These are phyloP conservation scores for Erodium chrysanthum DNA, from an alignment of 441 rosid species.

Conservation along the genomic window DNA sequence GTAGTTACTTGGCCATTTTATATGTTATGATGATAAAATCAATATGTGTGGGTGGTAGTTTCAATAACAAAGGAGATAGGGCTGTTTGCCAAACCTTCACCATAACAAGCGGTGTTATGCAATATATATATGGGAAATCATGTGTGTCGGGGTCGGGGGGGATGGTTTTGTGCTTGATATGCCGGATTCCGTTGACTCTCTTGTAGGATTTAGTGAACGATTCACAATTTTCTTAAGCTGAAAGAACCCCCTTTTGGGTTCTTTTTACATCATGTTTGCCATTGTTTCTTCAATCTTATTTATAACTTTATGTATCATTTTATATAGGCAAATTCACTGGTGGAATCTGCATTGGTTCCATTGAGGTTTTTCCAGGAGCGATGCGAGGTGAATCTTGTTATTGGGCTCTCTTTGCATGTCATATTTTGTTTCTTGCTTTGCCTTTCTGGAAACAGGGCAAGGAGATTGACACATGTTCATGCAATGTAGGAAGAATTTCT, in stretches of 20 bases:
- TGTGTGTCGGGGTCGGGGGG: background rate
- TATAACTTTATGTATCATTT: background rate
- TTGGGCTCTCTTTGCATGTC: constrained; percentile 2
- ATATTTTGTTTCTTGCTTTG: constrained; percentile 12
- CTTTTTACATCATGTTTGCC: constrained; percentile 2
- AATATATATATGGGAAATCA: background rate
- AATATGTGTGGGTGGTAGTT: background rate
- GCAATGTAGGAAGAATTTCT: constrained; percentile 83
- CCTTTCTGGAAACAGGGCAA: constrained; percentile 6
- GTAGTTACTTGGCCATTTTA: background rate
- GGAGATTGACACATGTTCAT: constrained; percentile 15
- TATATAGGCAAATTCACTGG: constrained; percentile 86
- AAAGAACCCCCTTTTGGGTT: background rate
- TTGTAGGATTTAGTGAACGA: background rate
- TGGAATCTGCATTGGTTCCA: constrained; percentile 77
- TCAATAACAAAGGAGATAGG: background rate
- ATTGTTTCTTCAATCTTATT: background rate
- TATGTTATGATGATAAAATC: background rate
- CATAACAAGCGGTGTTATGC: background rate
- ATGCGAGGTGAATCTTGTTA: constrained; percentile 58
- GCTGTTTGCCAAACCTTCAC: background rate
- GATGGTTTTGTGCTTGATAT: background rate
- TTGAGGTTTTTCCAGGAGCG: constrained; percentile 93
- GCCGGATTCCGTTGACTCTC: background rate
- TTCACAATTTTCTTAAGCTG: background rate